Conservation (phyloP, 176 grass and related monocot species). For the Oryza glaberrima region DNA sequence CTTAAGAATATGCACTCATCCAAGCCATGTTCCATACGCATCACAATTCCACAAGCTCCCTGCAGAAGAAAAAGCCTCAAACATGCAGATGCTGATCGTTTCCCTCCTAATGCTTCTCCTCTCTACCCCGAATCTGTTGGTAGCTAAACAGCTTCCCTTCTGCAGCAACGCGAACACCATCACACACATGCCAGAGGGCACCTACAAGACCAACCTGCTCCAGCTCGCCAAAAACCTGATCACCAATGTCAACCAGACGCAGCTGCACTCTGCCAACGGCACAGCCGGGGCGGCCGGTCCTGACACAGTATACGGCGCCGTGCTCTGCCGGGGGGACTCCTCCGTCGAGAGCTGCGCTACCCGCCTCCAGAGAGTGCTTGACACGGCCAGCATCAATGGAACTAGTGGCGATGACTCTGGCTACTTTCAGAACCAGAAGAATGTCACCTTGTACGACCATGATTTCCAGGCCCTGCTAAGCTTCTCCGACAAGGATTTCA, state of each 20-base stretch:
- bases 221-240: conserved; percentile 22
- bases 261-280: no score
- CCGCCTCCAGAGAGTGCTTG: neutral
- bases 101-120: conserved; percentile 21
- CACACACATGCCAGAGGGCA: neutral
- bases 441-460: conserved; percentile 28
- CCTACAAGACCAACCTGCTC: conserved; percentile 16
- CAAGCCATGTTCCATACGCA: neutral
- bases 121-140: conserved; percentile 1
- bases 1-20: neutral
- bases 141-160: neutral
- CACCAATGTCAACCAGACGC: neutral
- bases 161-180: conserved; percentile 18
- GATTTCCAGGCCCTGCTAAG: conserved; percentile 28
- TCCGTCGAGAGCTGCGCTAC: neutral
- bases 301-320: conserved; percentile 23
- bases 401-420: no score
- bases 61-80: neutral
- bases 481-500: conserved; percentile 50
- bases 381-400: no score
- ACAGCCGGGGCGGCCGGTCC: neutral
- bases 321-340: conserved; percentile 25
- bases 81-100: neutral
- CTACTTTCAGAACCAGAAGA: neutral
- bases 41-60: conserved; percentile 18